A percentile compares a stretch with the other conserved stretches of the same genome.
These are phyloP conservation scores for Setaria italica DNA, from an alignment of 202 grass and related monocot genomes.

Conservation along the genomic window DNA sequence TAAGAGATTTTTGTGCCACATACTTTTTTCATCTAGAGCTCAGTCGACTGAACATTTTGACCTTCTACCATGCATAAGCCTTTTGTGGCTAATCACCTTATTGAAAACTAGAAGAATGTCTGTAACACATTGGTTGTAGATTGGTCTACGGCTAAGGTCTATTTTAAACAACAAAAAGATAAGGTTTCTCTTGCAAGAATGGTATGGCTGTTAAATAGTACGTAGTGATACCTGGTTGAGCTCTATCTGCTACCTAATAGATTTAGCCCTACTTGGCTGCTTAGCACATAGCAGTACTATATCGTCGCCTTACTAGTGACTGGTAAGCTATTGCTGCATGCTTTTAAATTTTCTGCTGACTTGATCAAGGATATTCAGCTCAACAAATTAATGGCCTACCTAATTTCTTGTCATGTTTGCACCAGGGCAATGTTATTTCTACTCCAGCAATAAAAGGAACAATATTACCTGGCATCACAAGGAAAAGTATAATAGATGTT, in stretches of 20 bases:
- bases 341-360: neutral
- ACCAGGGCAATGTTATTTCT: conserved; percentile 81
- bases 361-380: conserved; percentile 2
- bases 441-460: conserved; percentile 88
- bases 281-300: conserved; percentile 25
- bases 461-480: conserved; percentile 95
- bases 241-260: conserved; percentile 14
- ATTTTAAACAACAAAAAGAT: neutral
- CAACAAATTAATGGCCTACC: conserved; percentile 13
- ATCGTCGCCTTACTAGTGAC: neutral
- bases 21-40: neutral
- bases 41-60: neutral
- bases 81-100: conserved; percentile 4
- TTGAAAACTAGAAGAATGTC: neutral
- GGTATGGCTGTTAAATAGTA: neutral
- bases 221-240: conserved; percentile 11
- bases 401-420: conserved; percentile 38
- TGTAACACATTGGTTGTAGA: conserved; percentile 24
- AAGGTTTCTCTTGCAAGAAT: neutral
- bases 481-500: conserved; percentile 98
- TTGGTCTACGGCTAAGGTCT: neutral
- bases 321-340: neutral
- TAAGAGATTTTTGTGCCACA: neutral
- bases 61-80: neutral
- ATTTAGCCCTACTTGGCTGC: neutral